Percentiles rank a stretch among this genome's conserved stretches.
These are phyloP conservation scores for Verticillium dahliae DNA, from an alignment of 2,329 filamentous ascomycete genomes.

Conservation along the genomic window DNA sequence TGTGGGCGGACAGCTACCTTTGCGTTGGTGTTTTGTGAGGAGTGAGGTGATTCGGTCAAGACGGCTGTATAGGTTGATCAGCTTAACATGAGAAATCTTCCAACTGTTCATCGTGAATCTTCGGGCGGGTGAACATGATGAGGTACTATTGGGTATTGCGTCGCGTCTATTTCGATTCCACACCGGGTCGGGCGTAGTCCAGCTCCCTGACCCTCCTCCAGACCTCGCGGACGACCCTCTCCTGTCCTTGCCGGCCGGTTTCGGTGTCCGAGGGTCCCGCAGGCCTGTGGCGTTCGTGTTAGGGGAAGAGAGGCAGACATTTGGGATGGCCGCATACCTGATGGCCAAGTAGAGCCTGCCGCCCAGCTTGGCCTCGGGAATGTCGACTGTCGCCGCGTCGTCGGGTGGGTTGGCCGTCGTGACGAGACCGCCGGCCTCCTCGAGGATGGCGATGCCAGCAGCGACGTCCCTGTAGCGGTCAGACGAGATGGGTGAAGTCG, in stretches of 20 bases:
- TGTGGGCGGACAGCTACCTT: slow-evolving; percentile 10
- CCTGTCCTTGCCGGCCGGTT: slow-evolving; percentile 60
- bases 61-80: too few relatives aligned
- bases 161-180: slow-evolving; percentile 17
- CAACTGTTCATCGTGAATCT: too few relatives aligned
- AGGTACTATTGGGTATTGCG: not conserved
- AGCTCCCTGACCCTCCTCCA: slow-evolving; percentile 63
- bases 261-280: slow-evolving; percentile 56
- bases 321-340: slow-evolving; percentile 30
- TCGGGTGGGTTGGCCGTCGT: slow-evolving; percentile 68
- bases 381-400: slow-evolving; percentile 44
- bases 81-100: too few relatives aligned
- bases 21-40: slow-evolving; percentile 3
- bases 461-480: slow-evolving; percentile 56
- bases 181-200: slow-evolving; percentile 61
- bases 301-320: not conserved
- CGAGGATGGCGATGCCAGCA: slow-evolving; percentile 64
- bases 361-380: slow-evolving; percentile 56
- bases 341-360: slow-evolving; percentile 67
- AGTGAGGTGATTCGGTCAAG: too few relatives aligned
- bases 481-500: not conserved
- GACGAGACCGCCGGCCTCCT: slow-evolving; percentile 67
- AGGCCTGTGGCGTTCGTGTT: slow-evolving; percentile 37
- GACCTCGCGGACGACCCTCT: slow-evolving; percentile 63
- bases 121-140: too few relatives aligned